These are phyloP conservation scores for Claviceps pazoutovae DNA, from an alignment of 2,329 filamentous ascomycete species.

Conservation along the genomic window DNA sequence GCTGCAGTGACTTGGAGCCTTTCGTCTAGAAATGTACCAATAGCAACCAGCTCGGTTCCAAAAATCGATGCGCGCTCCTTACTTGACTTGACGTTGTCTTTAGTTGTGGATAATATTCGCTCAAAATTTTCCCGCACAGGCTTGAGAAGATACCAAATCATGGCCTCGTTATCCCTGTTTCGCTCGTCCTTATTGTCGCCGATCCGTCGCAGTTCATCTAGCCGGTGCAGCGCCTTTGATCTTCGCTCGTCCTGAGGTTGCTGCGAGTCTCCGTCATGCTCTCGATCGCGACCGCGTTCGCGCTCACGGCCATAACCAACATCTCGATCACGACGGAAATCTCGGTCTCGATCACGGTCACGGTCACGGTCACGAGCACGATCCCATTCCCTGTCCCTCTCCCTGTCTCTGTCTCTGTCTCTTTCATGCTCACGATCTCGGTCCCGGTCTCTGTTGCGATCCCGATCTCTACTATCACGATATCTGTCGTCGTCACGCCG, in stretches of 20 bases:
- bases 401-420: constrained; percentile 8
- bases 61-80: constrained; percentile 48
- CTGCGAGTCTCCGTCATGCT: constrained; percentile 13
- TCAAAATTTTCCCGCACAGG: constrained; percentile 47
- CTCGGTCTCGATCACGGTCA: constrained; percentile 10
- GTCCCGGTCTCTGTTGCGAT: neutral
- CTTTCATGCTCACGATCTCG: constrained; percentile 10
- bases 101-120: constrained; percentile 45
- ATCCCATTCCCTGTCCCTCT: constrained; percentile 10
- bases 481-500: constrained; percentile 10
- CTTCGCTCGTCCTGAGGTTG: constrained; percentile 26
- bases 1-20: constrained; percentile 27
- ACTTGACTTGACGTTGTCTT: constrained; percentile 46
- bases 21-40: constrained; percentile 47
- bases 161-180: constrained; percentile 29
- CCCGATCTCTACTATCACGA: constrained; percentile 11
- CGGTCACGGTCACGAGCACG: neutral
- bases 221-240: constrained; percentile 25
- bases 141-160: constrained; percentile 37
- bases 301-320: constrained; percentile 13
- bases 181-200: constrained; percentile 36
- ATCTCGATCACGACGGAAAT: constrained; percentile 11
- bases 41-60: constrained; percentile 44
- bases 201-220: constrained; percentile 30
- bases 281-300: constrained; percentile 12